Conservation (phyloP, 2,329 filamentous ascomycete species). For the Penicillium sp. region DNA sequence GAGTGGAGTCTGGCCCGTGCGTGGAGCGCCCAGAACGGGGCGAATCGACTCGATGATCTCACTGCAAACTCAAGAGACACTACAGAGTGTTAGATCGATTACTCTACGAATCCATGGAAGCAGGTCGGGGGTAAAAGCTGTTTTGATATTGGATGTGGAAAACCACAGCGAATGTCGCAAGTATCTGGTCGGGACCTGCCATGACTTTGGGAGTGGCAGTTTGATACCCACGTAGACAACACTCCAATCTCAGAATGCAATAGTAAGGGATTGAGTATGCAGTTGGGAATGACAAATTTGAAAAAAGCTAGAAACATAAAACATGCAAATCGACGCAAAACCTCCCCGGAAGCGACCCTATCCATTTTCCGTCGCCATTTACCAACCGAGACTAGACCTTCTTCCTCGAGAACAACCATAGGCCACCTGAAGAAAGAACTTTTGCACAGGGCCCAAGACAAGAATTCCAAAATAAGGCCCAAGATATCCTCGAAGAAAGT, state of each 20-base stretch:
- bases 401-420: constrained; percentile 2
- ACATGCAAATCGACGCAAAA: constrained; percentile 39
- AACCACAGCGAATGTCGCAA: not conserved
- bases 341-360: constrained; percentile 52
- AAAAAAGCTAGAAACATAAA: constrained; percentile 12
- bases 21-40: constrained; percentile 8
- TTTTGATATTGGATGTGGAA: constrained; percentile 16
- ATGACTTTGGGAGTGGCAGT: not conserved
- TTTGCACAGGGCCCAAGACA: constrained; percentile 8
- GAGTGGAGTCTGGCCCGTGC: constrained; percentile 8
- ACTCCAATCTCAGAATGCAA: not conserved
- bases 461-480: constrained; percentile 12
- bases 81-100: not conserved
- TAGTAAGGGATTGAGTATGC: constrained; percentile 5
- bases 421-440: constrained; percentile 1
- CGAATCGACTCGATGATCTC: constrained; percentile 19
- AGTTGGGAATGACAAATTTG: constrained; percentile 2
- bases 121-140: not conserved
- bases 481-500: constrained; percentile 18
- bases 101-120: not conserved
- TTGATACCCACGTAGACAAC: not conserved
- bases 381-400: constrained; percentile 21
- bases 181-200: not conserved
- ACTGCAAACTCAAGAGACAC: constrained; percentile 8
- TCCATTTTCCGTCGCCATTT: constrained; percentile 45